A percentile compares a stretch with the other conserved stretches of the same genome.
phyloP scores from a whole-genome alignment of 2,329 filamentous ascomycete genomes.

The Pyrenophora graminea region DNA sequence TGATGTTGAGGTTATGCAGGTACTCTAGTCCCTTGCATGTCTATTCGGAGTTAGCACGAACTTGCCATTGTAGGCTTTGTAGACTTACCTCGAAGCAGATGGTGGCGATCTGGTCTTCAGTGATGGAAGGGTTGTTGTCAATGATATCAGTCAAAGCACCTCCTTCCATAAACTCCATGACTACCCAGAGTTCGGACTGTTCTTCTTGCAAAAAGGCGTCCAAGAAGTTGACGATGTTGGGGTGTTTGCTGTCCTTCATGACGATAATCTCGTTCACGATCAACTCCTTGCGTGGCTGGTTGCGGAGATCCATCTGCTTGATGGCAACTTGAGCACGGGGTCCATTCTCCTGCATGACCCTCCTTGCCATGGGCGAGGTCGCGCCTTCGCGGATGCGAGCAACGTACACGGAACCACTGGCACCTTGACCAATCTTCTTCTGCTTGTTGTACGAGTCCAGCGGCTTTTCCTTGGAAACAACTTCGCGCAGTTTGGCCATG shows the following conservation, averaged over 20 bases:
- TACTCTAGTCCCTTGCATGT: constrained; percentile 95
- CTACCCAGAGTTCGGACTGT: constrained; percentile 95
- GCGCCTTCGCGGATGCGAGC: constrained; percentile 91
- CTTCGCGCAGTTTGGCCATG: constrained; percentile 92
- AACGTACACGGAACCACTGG: constrained; percentile 96
- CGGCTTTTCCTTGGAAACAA: constrained; percentile 93
- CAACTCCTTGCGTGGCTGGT: constrained; percentile 94
- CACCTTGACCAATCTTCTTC: constrained; percentile 99
- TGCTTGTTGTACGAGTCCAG: constrained; percentile 97
- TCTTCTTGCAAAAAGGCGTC: constrained; percentile 96
- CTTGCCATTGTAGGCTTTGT: background rate
- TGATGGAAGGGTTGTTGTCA: constrained; percentile 93
- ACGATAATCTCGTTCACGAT: constrained; percentile 99
- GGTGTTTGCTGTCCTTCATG: constrained; percentile 98
- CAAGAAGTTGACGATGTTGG: constrained; percentile 98
- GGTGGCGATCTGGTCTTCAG: constrained; percentile 95
- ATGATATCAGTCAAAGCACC: constrained; percentile 97
- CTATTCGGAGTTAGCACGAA: constrained; percentile 56
- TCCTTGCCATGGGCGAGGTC: constrained; percentile 76
- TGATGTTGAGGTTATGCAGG: constrained; percentile 93
- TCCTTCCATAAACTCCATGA: constrained; percentile 99
- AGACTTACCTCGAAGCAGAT: constrained; percentile 87
- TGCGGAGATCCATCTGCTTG: constrained; percentile 98
- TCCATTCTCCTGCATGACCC: constrained; percentile 78
- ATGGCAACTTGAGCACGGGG: constrained; percentile 90